phyloP scores from a whole-genome alignment of 768 basidiomycete species.

The Leccinum subgranulosum region DNA sequence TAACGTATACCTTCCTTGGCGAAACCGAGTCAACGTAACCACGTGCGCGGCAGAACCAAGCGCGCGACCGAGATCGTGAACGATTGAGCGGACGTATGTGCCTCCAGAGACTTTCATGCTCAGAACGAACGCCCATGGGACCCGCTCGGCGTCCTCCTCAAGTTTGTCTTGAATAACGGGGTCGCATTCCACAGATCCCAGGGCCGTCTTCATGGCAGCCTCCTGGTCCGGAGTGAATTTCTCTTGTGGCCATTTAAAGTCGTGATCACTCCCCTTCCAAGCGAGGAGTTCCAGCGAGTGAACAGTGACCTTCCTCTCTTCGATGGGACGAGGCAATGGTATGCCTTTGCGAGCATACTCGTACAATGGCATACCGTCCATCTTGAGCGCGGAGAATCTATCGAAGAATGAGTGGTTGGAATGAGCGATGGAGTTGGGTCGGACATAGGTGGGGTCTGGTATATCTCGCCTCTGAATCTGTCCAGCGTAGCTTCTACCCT shows the following conservation, averaged over 20 bases:
- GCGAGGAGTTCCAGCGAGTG: constrained; percentile 74
- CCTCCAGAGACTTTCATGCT: constrained; percentile 94
- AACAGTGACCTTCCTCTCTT: constrained; percentile 77
- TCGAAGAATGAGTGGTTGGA: constrained; percentile 5
- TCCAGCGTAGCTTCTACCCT: constrained; percentile 65
- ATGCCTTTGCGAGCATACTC: constrained; percentile 92
- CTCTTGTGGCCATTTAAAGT: constrained; percentile 73
- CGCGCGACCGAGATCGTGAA: constrained; percentile 86
- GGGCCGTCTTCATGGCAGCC: constrained; percentile 61
- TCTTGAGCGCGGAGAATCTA: constrained; percentile 97
- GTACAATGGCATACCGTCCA: constrained; percentile 94
- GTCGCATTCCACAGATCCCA: constrained; percentile 46
- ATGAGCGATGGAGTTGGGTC: constrained; percentile 10
- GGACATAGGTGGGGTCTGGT: constrained; percentile 91
- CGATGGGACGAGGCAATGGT: constrained; percentile 93
- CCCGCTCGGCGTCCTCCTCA: constrained; percentile 33
- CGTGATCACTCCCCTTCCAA: constrained; percentile 77
- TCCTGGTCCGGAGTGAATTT: constrained; percentile 66
- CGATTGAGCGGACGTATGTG: constrained; percentile 94
- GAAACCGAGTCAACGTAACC: constrained; percentile 82
- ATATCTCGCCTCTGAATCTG: constrained; percentile 81
- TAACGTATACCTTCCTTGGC: constrained; percentile 79
- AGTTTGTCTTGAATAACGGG: constrained; percentile 33
- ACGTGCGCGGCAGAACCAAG: constrained; percentile 91
- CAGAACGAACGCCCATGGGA: constrained; percentile 79